Base-by-base conservation (phyloP, 768 basidiomycete genomes). In the Kwoniella dejecticola region DNA sequence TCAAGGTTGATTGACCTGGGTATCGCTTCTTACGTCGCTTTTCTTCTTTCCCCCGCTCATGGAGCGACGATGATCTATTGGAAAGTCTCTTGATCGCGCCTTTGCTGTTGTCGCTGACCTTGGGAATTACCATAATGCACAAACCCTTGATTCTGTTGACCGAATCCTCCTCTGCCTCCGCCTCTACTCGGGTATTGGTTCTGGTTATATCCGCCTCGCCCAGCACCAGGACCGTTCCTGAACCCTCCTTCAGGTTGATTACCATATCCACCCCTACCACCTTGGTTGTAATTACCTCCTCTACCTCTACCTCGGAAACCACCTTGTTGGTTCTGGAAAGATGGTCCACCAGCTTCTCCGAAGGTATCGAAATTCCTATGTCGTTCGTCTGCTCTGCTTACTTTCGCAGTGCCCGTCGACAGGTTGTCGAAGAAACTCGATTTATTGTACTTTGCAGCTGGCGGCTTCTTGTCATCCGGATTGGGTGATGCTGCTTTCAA, bases 331-430 rank as follows among this genome's bases (percentile, higher is more conserved):
- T 59, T 49, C 3, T 26, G 42, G 19, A 17, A 44, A 36, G 27
- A 6, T 21, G 44, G 42, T 12, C 66, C 70, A 15, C 69, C 70
- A 21, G 74, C 71, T 56, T 73, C 74, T 6, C 74, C 74, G 47
- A 76, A 76, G 2, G 74, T 76, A 52, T 76, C 74, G 13, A 62
- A 63, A 52, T 76, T 76, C 49, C 74, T 58, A 46, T 65, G 62
- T 52, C 74, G 40, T 46, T 76, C 74, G 21, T 76, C 71, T 6
- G 66, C 61, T 30, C 69, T 56, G 12, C 55, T 53, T 3, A 73
- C 67, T 33, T 62, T 55, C 1, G 58, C 24, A 21, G 57, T 68
- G 4, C 58, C 69, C 17, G 29, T 55, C 3, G 58, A 61, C 3
- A 76, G 52, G 21, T 56, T 46, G 52, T 76, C 74, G 45, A 76